Evolutionary conservation across 2,329 filamentous ascomycete genomes (phyloP), one percentile per base, ranked within the genome.

Genomic region (Arthroderma uncinatum): DNA sequence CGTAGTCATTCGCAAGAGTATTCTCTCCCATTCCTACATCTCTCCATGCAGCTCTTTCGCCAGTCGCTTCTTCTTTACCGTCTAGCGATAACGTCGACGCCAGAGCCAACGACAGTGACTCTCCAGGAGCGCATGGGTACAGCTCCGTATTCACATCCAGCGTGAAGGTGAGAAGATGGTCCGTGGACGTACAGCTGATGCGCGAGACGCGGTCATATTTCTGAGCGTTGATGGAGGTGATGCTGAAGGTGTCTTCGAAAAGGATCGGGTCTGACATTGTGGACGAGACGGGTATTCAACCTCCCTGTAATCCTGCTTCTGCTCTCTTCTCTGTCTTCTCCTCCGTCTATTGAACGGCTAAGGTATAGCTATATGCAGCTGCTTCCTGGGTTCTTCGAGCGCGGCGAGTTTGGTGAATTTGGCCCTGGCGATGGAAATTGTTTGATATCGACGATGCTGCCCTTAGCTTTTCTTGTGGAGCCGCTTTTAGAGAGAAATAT

Each of bases 151-250:
- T 96, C 74, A 97, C 84, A 75, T 98, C 93, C 60, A 98, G 86
- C 4, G 83, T 85, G 76, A 97, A 84, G 62, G 82, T 79, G 30
- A 87, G 88, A 62, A 82, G 79, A 65, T 81, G 82, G 74, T 95
- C 89, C 64, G 81, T 78, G 23, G 86, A 92, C 54, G 81, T 87
- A 68, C 83, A 90, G 57, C 78, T 82, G 68, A 97, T 82, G 64
- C 93, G 92, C 57, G 89, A 87, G 25, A 96, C 92, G 62, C 92
- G 89, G 76, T 97, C 93, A 75, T 98, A 98, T 76, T 96, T 95
- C 67, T 85, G 82, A 67, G 84, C 81, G 76, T 95, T 87, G 71
- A 89, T 78, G 57, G 81, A 75, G 64, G 83, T 92, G 66, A 97
- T 80, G 60, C 81, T 87, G 80, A 97, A 96, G 67, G 82, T 85